Conservation (phyloP, 1,139 yeast species). For the Magnusiomyces sp. region DNA sequence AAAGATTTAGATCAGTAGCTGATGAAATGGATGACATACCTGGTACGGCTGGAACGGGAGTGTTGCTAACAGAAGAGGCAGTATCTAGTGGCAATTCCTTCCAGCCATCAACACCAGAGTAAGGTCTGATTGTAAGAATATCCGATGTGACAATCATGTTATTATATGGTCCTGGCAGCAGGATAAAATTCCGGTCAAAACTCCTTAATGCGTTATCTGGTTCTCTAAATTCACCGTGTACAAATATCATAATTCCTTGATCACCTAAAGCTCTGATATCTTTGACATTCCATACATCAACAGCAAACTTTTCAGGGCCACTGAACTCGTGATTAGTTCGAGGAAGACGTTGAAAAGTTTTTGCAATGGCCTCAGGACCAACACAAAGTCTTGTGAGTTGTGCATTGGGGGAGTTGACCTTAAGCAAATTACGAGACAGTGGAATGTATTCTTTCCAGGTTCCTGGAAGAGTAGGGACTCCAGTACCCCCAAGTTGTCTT, state of each 20-base stretch:
- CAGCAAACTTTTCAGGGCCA: conserved; percentile 58
- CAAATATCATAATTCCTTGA: conserved; percentile 62
- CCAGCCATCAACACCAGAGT: conserved; percentile 57
- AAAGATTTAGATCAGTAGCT: conserved; percentile 20
- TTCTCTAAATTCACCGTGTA: conserved; percentile 84
- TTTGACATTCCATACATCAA: conserved; percentile 59
- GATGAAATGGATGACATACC: no score
- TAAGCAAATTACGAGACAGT: conserved; percentile 66
- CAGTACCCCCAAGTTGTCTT: conserved; percentile 16
- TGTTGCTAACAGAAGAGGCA: conserved; percentile 12
- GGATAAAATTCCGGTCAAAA: conserved; percentile 82
- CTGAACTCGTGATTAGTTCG: conserved; percentile 63
- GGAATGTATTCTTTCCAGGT: conserved; percentile 35
- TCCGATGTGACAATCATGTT: conserved; percentile 80
- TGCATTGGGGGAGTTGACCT: conserved; percentile 53
- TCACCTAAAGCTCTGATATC: conserved; percentile 44
- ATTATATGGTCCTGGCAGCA: conserved; percentile 58
- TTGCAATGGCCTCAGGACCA: conserved; percentile 63
- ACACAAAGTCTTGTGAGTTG: conserved; percentile 51
- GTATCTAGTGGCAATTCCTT: conserved; percentile 17
- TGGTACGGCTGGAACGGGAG: not conserved
- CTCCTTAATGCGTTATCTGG: conserved; percentile 46
- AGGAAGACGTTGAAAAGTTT: conserved; percentile 60
- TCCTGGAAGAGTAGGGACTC: conserved; percentile 1
- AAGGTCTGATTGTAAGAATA: conserved; percentile 58